Conservation (phyloP, 1,284 basidiomycete species). For the Tilletia caries region DNA sequence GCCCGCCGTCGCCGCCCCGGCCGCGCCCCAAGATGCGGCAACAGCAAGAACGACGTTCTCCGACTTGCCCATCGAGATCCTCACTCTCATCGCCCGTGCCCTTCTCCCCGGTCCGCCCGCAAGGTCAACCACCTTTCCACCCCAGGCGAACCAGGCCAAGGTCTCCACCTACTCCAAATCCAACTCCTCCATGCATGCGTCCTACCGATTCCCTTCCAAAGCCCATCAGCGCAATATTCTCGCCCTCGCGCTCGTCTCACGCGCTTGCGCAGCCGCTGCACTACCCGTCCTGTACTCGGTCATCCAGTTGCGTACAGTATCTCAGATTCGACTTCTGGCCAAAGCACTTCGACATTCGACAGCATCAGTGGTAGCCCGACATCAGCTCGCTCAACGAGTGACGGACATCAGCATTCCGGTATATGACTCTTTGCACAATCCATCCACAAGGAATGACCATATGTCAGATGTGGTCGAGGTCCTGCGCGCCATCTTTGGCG, state of each 20-base stretch:
- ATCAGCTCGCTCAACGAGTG: not conserved
- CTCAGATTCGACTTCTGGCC: not conserved
- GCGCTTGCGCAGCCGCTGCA: not conserved
- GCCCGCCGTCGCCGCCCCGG: not conserved
- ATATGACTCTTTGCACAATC: not conserved
- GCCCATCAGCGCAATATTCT: not conserved
- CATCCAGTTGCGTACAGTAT: not conserved
- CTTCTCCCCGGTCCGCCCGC: not conserved
- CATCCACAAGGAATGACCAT: not conserved
- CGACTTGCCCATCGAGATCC: not conserved
- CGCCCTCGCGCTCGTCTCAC: not conserved
- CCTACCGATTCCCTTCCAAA: not conserved
- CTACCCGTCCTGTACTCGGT: constrained; percentile 8
- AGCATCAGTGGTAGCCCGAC: not conserved
- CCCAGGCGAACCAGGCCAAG: no score
- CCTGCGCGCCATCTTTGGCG: constrained; percentile 4
- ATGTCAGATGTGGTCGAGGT: not conserved
- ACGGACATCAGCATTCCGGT: not conserved
- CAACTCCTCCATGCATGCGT: no score
- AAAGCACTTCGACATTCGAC: not conserved
- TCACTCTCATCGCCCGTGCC: constrained; percentile 9
- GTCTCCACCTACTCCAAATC: not conserved
- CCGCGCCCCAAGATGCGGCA: no score
- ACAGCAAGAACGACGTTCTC: not conserved
- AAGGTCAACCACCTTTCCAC: not conserved